Percentiles rank a stretch among this genome's conserved stretches.
Conservation (phyloP, 345 rosid species). For the Noccaea caerulescens region DNA sequence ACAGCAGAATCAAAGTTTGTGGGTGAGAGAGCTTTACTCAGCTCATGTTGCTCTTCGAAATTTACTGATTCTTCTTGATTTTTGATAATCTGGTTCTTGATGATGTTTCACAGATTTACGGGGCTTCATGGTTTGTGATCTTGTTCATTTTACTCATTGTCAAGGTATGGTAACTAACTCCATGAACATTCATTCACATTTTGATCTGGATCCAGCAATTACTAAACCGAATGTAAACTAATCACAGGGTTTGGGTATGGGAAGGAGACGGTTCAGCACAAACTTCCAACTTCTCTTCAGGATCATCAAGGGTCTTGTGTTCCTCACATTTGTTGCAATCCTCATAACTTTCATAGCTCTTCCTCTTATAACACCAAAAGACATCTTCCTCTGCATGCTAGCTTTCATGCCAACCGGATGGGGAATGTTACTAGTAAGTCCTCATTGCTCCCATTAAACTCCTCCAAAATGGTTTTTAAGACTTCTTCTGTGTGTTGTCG, state of each 20-base stretch:
- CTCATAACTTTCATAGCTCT: constrained; percentile 62
- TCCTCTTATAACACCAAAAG: constrained; percentile 68
- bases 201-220: not conserved
- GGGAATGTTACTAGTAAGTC: constrained; percentile 84
- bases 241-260: constrained; percentile 66
- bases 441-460: not conserved
- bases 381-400: constrained; percentile 72
- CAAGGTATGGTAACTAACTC: constrained; percentile 43
- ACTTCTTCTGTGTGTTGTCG: not conserved
- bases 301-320: constrained; percentile 73
- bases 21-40: constrained; percentile 47
- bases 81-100: not conserved
- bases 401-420: constrained; percentile 96
- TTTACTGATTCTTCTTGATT: not conserved
- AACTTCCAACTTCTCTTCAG: constrained; percentile 77
- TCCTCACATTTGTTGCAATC: constrained; percentile 57
- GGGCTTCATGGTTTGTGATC: constrained; percentile 47
- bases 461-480: not conserved
- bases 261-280: constrained; percentile 70
- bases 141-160: constrained; percentile 40
- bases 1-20: constrained; percentile 47
- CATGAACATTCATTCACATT: not conserved
- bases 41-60: constrained; percentile 1
- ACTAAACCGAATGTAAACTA: constrained; percentile 12
- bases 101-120: constrained; percentile 43